phyloP scores from a whole-genome alignment of 139 green algal genomes.

The Tetradesmus lagerheimii region DNA sequence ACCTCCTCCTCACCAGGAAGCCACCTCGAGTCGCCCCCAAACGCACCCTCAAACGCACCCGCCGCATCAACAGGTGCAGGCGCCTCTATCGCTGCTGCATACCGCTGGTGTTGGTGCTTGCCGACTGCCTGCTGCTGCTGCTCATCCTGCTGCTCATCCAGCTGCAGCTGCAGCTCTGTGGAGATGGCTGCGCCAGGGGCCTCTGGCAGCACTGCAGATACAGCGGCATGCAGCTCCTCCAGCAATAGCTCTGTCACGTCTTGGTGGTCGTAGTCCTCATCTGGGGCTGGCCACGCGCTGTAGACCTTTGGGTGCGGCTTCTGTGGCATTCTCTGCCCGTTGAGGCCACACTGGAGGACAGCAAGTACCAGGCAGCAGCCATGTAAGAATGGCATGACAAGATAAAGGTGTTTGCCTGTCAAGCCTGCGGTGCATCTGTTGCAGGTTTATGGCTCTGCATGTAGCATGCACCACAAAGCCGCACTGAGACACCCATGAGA shows the following conservation, averaged over 20 bases:
- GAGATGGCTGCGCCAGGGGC: neutral
- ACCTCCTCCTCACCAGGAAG: neutral
- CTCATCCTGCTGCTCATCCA: neutral
- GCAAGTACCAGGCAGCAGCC: neutral
- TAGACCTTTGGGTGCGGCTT: neutral
- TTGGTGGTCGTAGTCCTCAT: neutral
- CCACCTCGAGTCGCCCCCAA: neutral
- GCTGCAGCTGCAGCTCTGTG: neutral
- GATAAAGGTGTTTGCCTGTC: neutral
- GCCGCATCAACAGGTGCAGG: neutral
- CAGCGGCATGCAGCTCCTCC: constrained; percentile 4
- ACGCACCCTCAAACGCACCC: neutral
- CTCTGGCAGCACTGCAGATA: neutral
- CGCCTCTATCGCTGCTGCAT: neutral
- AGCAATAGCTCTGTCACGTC: neutral
- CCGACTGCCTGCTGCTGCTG: neutral
- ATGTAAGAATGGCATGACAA: neutral
- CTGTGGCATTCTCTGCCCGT: neutral
- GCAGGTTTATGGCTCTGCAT: neutral
- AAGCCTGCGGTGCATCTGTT: neutral
- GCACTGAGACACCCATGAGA: no score
- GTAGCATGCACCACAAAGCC: no score
- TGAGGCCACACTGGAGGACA: neutral
- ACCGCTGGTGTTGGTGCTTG: neutral
- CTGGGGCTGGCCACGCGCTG: constrained; percentile 6